phyloP scores from a whole-genome alignment of 2,329 filamentous ascomycete genomes.

The Ascochyta rabiei region DNA sequence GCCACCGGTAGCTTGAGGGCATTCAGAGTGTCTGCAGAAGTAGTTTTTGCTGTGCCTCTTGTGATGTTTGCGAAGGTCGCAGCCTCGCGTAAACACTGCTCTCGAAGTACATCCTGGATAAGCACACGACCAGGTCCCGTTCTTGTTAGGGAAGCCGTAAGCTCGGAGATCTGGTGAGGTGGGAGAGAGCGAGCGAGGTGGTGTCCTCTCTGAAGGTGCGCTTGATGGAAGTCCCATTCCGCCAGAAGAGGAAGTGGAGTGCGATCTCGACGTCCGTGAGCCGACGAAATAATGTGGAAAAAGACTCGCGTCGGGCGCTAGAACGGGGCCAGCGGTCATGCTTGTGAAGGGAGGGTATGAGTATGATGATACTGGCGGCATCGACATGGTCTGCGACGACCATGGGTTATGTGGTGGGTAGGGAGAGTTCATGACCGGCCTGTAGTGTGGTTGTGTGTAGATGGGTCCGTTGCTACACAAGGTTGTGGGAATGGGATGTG shows the following conservation, averaged over 20 bases:
- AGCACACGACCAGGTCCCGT: conserved; percentile 63
- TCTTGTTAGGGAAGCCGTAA: conserved; percentile 53
- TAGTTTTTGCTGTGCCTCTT: conserved; percentile 67
- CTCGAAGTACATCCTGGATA: conserved; percentile 65
- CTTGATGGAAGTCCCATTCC: conserved; percentile 35
- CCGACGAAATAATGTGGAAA: conserved; percentile 27
- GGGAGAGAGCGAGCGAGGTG: conserved; percentile 48
- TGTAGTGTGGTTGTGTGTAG: conserved; percentile 39
- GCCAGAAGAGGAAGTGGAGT: conserved; percentile 43
- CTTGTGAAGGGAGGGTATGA: conserved; percentile 42
- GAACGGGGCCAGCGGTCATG: conserved; percentile 31
- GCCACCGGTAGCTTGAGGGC: conserved; percentile 61
- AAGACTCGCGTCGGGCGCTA: conserved; percentile 34
- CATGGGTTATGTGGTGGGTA: conserved; percentile 43
- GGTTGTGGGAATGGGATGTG: conserved; percentile 31
- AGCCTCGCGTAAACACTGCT: conserved; percentile 63
- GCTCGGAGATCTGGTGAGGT: conserved; percentile 48
- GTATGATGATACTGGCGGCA: conserved; percentile 42
- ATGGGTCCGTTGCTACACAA: conserved; percentile 34
- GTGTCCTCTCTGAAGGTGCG: conserved; percentile 36
- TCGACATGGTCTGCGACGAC: conserved; percentile 38
- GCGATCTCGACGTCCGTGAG: conserved; percentile 41
- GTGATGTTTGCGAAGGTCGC: conserved; percentile 67
- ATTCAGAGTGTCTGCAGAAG: conserved; percentile 65
- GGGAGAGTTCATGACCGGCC: conserved; percentile 39